Base-by-base conservation (phyloP, 1,284 basidiomycete species). In the Ustilago shanxiensis region DNA sequence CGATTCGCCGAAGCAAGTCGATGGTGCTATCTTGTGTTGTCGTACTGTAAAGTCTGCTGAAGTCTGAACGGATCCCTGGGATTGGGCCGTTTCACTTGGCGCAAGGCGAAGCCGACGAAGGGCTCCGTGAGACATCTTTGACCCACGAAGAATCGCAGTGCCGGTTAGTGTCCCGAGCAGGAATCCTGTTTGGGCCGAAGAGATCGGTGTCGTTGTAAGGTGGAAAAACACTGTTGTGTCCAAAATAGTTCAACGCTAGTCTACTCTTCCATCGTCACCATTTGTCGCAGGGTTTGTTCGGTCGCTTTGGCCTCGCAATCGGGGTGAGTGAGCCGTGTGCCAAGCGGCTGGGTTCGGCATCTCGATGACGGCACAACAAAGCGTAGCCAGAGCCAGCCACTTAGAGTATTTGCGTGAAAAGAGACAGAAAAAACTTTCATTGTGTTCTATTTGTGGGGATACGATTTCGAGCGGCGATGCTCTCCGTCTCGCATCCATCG, bases 311-410 rank as follows among this genome's bases (percentile, higher is more conserved):
- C n/a, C n/a, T n/a, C n/a, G n/a, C n/a, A n/a, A n/a, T n/a, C n/a
- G 26, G 26, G 9, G 47, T 49, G 47, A 49, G 24, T 49, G 26
- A 49, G 22, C 14, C 47, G 47, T 49, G 24, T 49, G 47, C 47
- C 47, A 49, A 49, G 47, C 11, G 47, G 47, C 47, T 49, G 47
- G 47, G 47, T 49, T 49, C 47, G 24, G 47, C 47, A 49, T 26
- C 47, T 44, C 47, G 26, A 45, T 45, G n/a, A 49, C 11, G 47
- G 47, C 47, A 49, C 24, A 24, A 28, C 14, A 1, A 44, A 20
- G 41, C 41, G n/a, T 11, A 7, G 18, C 7, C 11, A 5, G 20
- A 44, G 41, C 41, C 41, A 20, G 7, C n/a, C n/a, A 49, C 47
- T 26, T n/a, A n/a, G n/a, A n/a, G n/a, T n/a, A n/a, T n/a, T n/a